Evolutionary conservation across 768 basidiomycete species (phyloP), one percentile per base, ranked within the genome.

Genomic region (Mycena olivaceomarginata): DNA sequence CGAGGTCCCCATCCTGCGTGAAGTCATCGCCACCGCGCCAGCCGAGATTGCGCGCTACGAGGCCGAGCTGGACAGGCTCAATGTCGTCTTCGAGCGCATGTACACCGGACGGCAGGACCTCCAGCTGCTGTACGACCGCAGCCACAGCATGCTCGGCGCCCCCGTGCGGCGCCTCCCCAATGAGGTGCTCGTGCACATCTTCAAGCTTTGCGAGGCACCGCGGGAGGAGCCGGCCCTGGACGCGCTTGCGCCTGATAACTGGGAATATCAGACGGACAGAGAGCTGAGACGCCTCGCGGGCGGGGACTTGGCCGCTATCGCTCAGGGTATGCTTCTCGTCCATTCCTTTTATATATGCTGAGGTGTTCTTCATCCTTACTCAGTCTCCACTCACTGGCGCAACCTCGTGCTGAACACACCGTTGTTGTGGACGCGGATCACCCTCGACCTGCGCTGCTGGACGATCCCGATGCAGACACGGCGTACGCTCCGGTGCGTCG

Each of bases 371-470:
- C 4, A 31, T 31, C 31, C 31, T 31, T 31, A 31, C 31, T 31
- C 31, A 37, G 75, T 76, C 6, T 76, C 43, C 45, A 1, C 12
- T 1, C 64, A 39, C 12, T 76, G 75, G 75, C 75, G 63, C 3
- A 12, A 20, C 13, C 2, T 76, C 25, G 64, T 40, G 5, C 18
- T 46, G 0, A 25, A 22, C 13, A 70, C 75, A 18, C 53, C 75
- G 20, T 15, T 12, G 0, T 43, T 76, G 40, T 76, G 75, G 75
- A 48, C 68, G 1, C 37, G 5, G 1, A 66, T 76, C n/a, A 25
- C 37, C 7, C 37, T 76, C 11, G 69, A 76, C 45, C 12, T 76
- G 63, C 75, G 75, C 11, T 70, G 68, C 69, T 76, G 75, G 69
- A 60, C 43, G 31, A 6, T n/a, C 25, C 22, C 62, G n/a, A 16